Conservation (phyloP, 805 yeast species). For the Candida hungchunana region DNA sequence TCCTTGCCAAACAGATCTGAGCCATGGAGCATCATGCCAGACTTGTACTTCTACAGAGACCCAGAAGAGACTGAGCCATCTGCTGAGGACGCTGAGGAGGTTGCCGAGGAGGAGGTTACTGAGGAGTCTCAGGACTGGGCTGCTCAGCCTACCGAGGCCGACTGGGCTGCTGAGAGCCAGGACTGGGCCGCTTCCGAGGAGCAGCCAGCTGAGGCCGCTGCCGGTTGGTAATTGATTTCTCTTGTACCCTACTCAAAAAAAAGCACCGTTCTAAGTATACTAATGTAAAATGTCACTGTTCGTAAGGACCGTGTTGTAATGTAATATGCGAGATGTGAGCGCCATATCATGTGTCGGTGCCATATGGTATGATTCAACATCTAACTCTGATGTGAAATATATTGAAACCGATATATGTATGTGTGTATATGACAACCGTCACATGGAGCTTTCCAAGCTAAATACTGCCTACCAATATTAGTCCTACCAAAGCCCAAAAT, state of each 20-base stretch:
- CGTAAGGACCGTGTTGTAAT: too few species aligned
- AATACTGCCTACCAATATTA: too few species aligned
- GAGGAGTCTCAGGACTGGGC: slow-evolving; percentile 62
- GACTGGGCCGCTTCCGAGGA: slow-evolving; percentile 50
- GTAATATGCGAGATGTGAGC: too few species aligned
- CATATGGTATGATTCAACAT: too few species aligned
- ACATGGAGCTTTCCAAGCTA: too few species aligned
- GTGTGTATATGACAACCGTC: too few species aligned
- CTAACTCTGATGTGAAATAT: too few species aligned
- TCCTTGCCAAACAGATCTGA: slow-evolving; percentile 92
- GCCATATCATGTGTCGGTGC: too few species aligned
- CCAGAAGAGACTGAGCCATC: slow-evolving; percentile 96
- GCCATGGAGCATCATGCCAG: slow-evolving; percentile 99
- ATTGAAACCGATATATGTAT: too few species aligned
- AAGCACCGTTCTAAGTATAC: slow-evolving; percentile 10
- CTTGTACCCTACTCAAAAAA: slow-evolving; percentile 13
- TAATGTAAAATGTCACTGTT: too few species aligned
- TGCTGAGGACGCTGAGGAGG: slow-evolving; percentile 54
- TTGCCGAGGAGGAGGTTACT: slow-evolving; percentile 53
- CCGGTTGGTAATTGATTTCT: slow-evolving; percentile 24
- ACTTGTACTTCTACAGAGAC: slow-evolving; percentile 99
- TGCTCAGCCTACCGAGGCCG: slow-evolving; percentile 62
- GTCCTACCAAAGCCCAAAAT: too few species aligned
- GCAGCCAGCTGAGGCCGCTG: slow-evolving; percentile 29
- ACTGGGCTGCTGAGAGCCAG: slow-evolving; percentile 62